These are phyloP conservation scores for Ramaria sp. DNA, from an alignment of 768 basidiomycete species.

Conservation along the genomic window DNA sequence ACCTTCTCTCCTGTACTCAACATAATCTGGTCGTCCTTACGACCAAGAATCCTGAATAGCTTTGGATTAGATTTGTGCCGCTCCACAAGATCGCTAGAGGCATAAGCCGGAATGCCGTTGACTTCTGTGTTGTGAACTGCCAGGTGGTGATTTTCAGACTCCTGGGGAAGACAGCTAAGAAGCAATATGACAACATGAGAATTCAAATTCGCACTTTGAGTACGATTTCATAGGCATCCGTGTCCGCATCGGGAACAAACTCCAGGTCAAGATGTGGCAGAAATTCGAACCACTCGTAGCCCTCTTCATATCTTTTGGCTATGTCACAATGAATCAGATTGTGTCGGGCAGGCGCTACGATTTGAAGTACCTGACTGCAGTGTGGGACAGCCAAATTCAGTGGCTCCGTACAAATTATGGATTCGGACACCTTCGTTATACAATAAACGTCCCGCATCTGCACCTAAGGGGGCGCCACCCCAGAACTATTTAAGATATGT, in stretches of 20 bases:
- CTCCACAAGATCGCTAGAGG: slow-evolving; percentile 22
- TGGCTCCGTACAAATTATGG: slow-evolving; percentile 7
- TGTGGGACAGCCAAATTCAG: background rate
- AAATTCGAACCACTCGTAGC: slow-evolving; percentile 28
- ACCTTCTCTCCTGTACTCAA: too few relatives aligned
- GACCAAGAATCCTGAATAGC: slow-evolving; percentile 24
- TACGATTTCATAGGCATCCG: too few relatives aligned
- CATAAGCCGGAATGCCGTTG: slow-evolving; percentile 1
- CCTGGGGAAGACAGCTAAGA: background rate
- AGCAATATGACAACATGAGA: background rate
- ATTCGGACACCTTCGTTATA: slow-evolving; percentile 9
- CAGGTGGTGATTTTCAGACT: background rate
- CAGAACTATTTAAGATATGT: too few relatives aligned
- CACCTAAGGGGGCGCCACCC: too few relatives aligned
- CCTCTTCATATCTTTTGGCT: slow-evolving; percentile 8
- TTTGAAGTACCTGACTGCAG: background rate
- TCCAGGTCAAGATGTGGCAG: slow-evolving; percentile 14
- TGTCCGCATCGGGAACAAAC: slow-evolving; percentile 23
- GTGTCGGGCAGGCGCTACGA: background rate
- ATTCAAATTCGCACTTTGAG: slow-evolving; percentile 22
- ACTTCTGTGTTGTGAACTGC: too few relatives aligned
- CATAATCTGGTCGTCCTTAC: too few relatives aligned
- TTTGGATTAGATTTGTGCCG: slow-evolving; percentile 20
- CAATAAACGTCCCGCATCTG: slow-evolving; percentile 7
- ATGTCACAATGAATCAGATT: too few relatives aligned